Base-by-base conservation (phyloP, 2,329 filamentous ascomycete genomes). In the Thelonectria rubi region DNA sequence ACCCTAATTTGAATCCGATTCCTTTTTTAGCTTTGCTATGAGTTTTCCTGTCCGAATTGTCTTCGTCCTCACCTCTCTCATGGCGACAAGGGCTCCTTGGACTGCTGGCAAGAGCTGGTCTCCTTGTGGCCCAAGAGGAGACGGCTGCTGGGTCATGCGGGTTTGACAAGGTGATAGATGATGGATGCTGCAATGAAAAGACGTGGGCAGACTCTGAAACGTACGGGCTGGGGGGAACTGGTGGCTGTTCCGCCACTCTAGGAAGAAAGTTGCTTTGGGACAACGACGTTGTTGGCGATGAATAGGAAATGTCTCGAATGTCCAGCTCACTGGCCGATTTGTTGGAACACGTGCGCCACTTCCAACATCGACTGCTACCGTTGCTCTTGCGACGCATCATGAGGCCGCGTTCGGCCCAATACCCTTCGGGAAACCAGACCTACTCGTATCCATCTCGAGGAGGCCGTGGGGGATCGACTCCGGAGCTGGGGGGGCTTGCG, bases 401-500 rank as follows among this genome's bases (percentile, higher is more conserved):
- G 24, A 68, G 58, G 48, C 81, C 77, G n/a, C 86, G 79, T 73
- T 88, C 86, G n/a, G 86, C 86, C 85, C 85, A 88, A 70, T 86
- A 88, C 6, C 86, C 86, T 53, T 81, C 82, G 1, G 86, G 85
- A 70, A 85, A 87, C 86, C 85, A 88, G 21, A 88, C 86, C 86
- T 84, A 88, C 75, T 88, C 86, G 68, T 75, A 79, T 42, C 85
- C 85, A 46, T 82, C 79, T 50, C 75, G 82, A 55, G 86, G 75
- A n/a, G 82, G 80, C 2, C 86, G 81, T 21, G 85, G 86, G 3
- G 85, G 85, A 58, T 88, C 84, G 26, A 83, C 71, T 15, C 72
- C 73, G 17, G 73, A 76, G 53, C 62, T 55, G 15, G 67, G 63
- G 15, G 57, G 43, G 5, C 39, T 6, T 5, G 59, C 9, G n/a